Conservation (phyloP, 768 basidiomycete genomes). For the Xanthoconium purpureum region DNA sequence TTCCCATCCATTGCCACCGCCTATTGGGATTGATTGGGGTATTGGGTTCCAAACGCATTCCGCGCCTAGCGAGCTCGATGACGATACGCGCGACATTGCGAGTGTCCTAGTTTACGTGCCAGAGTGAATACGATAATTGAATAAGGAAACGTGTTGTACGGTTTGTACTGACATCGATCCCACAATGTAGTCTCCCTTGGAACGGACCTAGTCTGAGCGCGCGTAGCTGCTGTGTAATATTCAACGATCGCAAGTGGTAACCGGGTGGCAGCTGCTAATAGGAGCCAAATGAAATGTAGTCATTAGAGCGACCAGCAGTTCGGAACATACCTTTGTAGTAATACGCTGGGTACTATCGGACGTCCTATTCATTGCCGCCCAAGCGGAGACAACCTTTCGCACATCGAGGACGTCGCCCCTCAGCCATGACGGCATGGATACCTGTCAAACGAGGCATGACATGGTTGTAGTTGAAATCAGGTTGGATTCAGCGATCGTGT, state of each 20-base stretch:
- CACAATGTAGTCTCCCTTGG: constrained; percentile 81
- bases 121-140: background rate
- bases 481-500: constrained; percentile 1
- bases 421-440: constrained; percentile 71
- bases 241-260: constrained; percentile 40
- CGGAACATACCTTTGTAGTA: constrained; percentile 17
- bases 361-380: constrained; percentile 25
- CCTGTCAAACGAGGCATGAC: constrained; percentile 35
- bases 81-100: constrained; percentile 86
- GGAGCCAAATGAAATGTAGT: background rate
- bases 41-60: constrained; percentile 70
- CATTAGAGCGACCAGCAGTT: background rate
- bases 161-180: constrained; percentile 74
- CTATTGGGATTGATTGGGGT: constrained; percentile 60
- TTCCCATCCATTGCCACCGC: constrained; percentile 88
- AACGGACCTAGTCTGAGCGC: constrained; percentile 73
- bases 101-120: constrained; percentile 58
- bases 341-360: constrained; percentile 5
- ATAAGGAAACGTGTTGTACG: background rate
- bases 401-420: constrained; percentile 74
- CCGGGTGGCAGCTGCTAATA: constrained; percentile 15
- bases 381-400: constrained; percentile 54
- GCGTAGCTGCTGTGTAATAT: constrained; percentile 72
- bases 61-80: constrained; percentile 68
- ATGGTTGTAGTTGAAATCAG: constrained; percentile 8